These are phyloP conservation scores for Podospora fimiseda DNA, from an alignment of 495 filamentous ascomycete species.

Conservation along the genomic window DNA sequence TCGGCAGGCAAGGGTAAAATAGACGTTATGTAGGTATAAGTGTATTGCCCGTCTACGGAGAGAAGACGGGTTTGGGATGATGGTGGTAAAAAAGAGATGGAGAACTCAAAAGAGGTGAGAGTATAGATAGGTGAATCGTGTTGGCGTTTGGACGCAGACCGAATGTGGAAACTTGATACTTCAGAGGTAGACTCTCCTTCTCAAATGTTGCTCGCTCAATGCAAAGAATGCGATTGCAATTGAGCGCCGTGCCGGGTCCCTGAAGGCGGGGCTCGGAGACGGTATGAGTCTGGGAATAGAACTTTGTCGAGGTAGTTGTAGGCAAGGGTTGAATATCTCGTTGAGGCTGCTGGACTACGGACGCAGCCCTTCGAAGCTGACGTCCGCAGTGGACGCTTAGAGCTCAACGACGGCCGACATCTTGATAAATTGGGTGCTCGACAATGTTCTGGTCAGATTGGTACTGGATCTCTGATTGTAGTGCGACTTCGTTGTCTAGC, in stretches of 20 bases:
- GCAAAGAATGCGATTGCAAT: slow-evolving; percentile 5
- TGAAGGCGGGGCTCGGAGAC: slow-evolving; percentile 32
- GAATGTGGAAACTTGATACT: slow-evolving; percentile 21
- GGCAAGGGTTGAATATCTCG: slow-evolving; percentile 62
- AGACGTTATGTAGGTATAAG: background rate
- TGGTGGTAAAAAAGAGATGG: background rate
- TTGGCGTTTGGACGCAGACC: slow-evolving; percentile 15
- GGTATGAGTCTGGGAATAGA: slow-evolving; percentile 40
- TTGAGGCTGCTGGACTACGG: slow-evolving; percentile 75
- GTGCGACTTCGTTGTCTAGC: slow-evolving; percentile 65
- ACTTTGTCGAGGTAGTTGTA: slow-evolving; percentile 67
- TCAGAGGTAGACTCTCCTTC: slow-evolving; percentile 29
- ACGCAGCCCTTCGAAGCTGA: slow-evolving; percentile 35
- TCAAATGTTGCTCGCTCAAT: too few species aligned
- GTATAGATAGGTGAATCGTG: slow-evolving; percentile 7
- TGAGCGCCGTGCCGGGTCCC: slow-evolving; percentile 10
- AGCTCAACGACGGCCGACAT: slow-evolving; percentile 90
- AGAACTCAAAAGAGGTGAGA: background rate
- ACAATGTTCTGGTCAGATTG: slow-evolving; percentile 58
- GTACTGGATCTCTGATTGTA: slow-evolving; percentile 40
- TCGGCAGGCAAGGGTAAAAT: background rate
- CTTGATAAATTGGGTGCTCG: slow-evolving; percentile 51
- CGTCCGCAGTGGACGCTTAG: slow-evolving; percentile 82
- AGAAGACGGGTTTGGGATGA: background rate
- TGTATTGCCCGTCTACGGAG: slow-evolving; percentile 4